A percentile compares a stretch with the other conserved stretches of the same genome.
phyloP scores from a whole-genome alignment of 495 filamentous ascomycete species.

The Neurospora sp. region DNA sequence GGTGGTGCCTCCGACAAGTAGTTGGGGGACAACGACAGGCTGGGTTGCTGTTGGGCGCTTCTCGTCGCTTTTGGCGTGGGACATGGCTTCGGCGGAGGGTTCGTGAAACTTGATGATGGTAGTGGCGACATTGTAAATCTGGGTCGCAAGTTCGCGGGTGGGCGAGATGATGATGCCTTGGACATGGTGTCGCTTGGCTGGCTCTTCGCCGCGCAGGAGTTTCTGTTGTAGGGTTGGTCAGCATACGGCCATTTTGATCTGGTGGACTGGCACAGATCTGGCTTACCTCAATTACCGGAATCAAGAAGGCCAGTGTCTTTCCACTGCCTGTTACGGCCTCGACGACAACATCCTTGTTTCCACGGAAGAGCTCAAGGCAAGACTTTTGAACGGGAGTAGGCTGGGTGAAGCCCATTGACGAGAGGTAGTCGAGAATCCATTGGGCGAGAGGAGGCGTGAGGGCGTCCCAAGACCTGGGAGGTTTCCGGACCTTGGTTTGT shows the following conservation, averaged over 20 bases:
- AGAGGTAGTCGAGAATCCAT: slow-evolving; percentile 82
- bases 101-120: slow-evolving; percentile 73
- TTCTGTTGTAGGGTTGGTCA: slow-evolving; percentile 25
- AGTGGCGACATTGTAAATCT: slow-evolving; percentile 76
- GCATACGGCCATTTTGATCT: background rate
- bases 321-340: slow-evolving; percentile 95
- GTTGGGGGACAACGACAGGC: slow-evolving; percentile 66
- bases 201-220: slow-evolving; percentile 58
- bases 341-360: slow-evolving; percentile 93
- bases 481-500: slow-evolving; percentile 21
- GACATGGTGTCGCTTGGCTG: slow-evolving; percentile 78
- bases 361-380: slow-evolving; percentile 83
- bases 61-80: slow-evolving; percentile 35
- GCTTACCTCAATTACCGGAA: slow-evolving; percentile 64
- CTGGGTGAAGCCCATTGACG: slow-evolving; percentile 71
- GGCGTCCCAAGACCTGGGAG: slow-evolving; percentile 64
- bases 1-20: slow-evolving; percentile 75
- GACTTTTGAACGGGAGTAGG: slow-evolving; percentile 94
- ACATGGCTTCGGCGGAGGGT: slow-evolving; percentile 56
- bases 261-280: background rate
- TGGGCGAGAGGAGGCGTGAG: slow-evolving; percentile 59
- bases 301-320: slow-evolving; percentile 85
- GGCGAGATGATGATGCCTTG: slow-evolving; percentile 86
- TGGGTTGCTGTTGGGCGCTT: slow-evolving; percentile 39
- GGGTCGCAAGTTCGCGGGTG: slow-evolving; percentile 82